Base-by-base conservation (phyloP, 352 stramenopile genomes). In the Phytophthora nicotianae region DNA sequence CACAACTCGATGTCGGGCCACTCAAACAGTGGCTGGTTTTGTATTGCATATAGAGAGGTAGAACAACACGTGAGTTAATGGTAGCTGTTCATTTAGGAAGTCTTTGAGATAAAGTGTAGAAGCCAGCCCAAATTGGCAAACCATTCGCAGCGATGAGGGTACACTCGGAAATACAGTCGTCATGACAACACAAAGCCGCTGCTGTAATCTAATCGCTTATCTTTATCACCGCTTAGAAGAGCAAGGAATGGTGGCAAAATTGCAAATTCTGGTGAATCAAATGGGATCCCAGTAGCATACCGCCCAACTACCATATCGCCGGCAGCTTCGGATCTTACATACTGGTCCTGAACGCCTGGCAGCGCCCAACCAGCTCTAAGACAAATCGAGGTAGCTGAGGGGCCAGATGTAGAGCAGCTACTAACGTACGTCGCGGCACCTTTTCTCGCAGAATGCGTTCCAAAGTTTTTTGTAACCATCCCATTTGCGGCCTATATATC, bases 281-380 rank as follows among this genome's bases (percentile, higher is more conserved):
- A 63, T 2, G 52, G 40, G 23, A 69, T 21, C 4, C 53, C 61
- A 24, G 47, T 17, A 42, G 63, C 53, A 52, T 45, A 69, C 2
- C 66, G 49, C 0, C 62, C 65, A 5, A 79, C 62, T 11, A 65
- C 16, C 47, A 62, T 65, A 21, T 67, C 62, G 17, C 58, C 66
- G 5, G 70, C 66, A 1, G 40, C 50, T 48, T 79, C 59, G 21
- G 62, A 79, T 0, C 62, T 24, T 11, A 73, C 40, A 17, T 74
- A 75, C 16, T 52, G 62, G 24, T 73, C 38, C 38, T 74, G 58
- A 23, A 71, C 62, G 5, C 62, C 58, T 8, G 20, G 54, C 0
- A 79, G 35, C 13, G 7, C 63, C 62, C 70, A 75, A 1, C 60
- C 60, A 50, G 60, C 64, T 38, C 69, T 37, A 5, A 74, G 45